Base-by-base conservation (phyloP, 2,329 filamentous ascomycete species). In the Chalaropsis ovoidea region DNA sequence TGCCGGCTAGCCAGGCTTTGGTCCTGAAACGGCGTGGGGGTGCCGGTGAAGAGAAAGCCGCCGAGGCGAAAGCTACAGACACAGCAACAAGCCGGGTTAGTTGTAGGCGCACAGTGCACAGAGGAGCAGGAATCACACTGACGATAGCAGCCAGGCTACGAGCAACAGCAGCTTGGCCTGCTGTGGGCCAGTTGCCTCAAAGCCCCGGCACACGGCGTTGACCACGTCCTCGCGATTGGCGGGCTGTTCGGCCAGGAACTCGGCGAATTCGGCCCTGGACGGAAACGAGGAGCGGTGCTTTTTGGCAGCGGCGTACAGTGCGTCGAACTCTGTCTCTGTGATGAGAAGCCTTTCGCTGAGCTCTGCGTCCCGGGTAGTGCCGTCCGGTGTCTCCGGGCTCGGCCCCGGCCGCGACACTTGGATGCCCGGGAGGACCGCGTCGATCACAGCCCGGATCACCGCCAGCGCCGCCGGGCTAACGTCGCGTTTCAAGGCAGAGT, bases 31-130 rank as follows among this genome's bases (percentile, higher is more conserved):
- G 86, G 83, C 0, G 80, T 82, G 69, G 81, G 78, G 72, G 85
- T 82, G n/a, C 87, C 86, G 0, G 88, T 90, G 60, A 89, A 76
- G 5, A 88, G 72, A 19, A 88, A 74, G 31, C 84, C 83, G 31
- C 87, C 87, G 2, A 80, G 73, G 42, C 82, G 80, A 24, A 84
- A 85, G 68, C 85, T 88, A 22, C 15, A 43, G 39, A 72, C 41
- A n/a, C n/a, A 43, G 6, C 35, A 7, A 19, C 60, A 39, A 64
- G 61, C 24, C 19, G 27, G 24, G 8, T 41, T 39, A n/a, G 17
- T 47, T 42, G n/a, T 39, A n/a, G 17, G 17, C 7, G 3, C 2
- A n/a, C 42, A 43, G 13, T 47, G 17, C 47, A 31, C 31, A 19
- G 6, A 42, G 1, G 35, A 1, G 31, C 17, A 22, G 45, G 17